Base-by-base conservation (phyloP, 306 rosid species). In the Cucumis cinereus region DNA sequence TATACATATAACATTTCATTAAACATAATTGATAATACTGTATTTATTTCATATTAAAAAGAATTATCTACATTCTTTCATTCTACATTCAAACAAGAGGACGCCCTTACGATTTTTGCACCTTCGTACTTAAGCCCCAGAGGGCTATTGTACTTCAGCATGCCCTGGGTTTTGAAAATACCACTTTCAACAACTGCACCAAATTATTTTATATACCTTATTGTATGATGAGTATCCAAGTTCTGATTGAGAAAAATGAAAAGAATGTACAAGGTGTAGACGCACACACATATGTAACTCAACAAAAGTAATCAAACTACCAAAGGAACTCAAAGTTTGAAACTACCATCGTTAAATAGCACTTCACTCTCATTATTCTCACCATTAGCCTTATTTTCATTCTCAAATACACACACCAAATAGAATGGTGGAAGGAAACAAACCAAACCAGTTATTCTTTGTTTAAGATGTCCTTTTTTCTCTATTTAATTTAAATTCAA, bases 231-330 rank as follows among this genome's bases (percentile, higher is more conserved):
- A 49, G 54, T 3, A 49, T 0, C 54, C 54, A 1, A 49, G 19
- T 15, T 49, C 5, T 15, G 7, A 49, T 14, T 14, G n/a, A 49
- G 54, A 49, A 49, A 15, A 15, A 49, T 49, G 53, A 47, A 47
- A 47, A 47, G 49, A 47, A 49, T 49, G 54, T 49, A 15, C 19
- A 49, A 3, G n/a, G 2, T 0, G 4, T 2, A 49, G 0, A 49
- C 5, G 15, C 0, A 3, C 1, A 0, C 1, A 13, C 0, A 13
- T 12, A 47, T 47, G 0, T 13, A 15, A 6, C n/a, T 6, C 19
- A 15, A 5, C 54, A 49, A 49, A 49, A 49, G 54, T 49, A 4
- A 49, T 49, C 54, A 49, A 49, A 49, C n/a, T 49, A 49, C 54
- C 14, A 4, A 0, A 49, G 7, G 54, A n/a, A 49, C 19, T 49